Conservation (phyloP, 148 eudicot species). For the Amaranthus hypochondriacus region DNA sequence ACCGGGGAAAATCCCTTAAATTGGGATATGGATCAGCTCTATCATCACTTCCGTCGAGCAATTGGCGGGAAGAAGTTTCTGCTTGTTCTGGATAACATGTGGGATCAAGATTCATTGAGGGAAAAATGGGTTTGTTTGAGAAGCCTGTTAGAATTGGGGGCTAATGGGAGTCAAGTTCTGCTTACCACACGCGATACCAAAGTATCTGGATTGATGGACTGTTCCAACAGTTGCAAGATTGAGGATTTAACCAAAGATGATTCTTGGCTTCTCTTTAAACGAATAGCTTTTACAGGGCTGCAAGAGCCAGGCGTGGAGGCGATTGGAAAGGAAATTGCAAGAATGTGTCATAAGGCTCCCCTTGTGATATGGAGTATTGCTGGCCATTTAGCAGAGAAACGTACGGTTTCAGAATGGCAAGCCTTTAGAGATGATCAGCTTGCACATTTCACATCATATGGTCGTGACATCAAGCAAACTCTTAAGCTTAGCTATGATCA, state of each 20-base stretch:
- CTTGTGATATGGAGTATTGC: constrained; percentile 2
- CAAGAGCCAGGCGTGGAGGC: not conserved
- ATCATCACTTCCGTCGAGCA: not conserved
- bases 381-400: not conserved
- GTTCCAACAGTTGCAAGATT: not conserved
- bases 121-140: not conserved
- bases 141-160: not conserved
- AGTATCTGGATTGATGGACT: not conserved
- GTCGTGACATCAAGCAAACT: not conserved
- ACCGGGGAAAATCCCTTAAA: not conserved
- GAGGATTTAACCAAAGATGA: constrained; percentile 2
- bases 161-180: not conserved
- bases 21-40: not conserved
- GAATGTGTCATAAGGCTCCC: not conserved
- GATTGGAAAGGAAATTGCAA: not conserved
- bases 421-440: constrained; percentile 8
- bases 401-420: not conserved
- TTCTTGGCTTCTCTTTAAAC: constrained; percentile 1
- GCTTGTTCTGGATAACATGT: constrained; percentile 12
- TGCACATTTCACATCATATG: constrained; percentile 7
- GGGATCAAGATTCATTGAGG: not conserved
- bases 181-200: not conserved
- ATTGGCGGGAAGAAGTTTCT: constrained; percentile 7
- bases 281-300: not conserved
- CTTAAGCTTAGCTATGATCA: not conserved